These are phyloP conservation scores for Rehmannia glutinosa DNA, from an alignment of 257 asterid genomes.

Conservation along the genomic window DNA sequence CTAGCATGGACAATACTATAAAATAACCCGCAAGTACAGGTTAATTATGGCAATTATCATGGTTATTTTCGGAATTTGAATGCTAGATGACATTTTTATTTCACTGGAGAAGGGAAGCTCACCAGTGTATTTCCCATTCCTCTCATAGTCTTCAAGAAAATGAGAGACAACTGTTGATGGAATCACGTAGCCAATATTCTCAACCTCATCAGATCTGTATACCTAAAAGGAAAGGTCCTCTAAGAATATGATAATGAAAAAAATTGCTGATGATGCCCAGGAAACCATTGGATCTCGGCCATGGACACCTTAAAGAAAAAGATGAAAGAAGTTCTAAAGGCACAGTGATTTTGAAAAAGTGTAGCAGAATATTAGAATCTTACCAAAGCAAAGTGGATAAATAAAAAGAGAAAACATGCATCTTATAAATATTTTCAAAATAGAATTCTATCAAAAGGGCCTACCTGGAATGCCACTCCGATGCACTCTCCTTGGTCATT, in stretches of 20 bases:
- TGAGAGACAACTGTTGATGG: constrained; percentile 93
- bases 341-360: background rate
- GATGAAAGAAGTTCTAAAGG: constrained; percentile 5
- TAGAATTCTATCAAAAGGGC: constrained; percentile 12
- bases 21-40: background rate
- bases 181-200: constrained; percentile 94
- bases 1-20: background rate
- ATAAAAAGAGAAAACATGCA: background rate
- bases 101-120: constrained; percentile 23
- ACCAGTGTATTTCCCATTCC: constrained; percentile 90
- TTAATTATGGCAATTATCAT: background rate
- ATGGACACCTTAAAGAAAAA: constrained; percentile 3
- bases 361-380: background rate
- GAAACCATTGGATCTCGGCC: constrained; percentile 12
- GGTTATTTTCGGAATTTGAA: background rate
- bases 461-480: constrained; percentile 98
- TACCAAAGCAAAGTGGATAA: constrained; percentile 12
- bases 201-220: constrained; percentile 94
- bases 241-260: constrained; percentile 26
- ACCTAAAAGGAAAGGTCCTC: constrained; percentile 58
- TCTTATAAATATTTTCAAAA: background rate
- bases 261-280: background rate
- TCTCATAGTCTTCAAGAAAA: constrained; percentile 90
- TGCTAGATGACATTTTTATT: constrained; percentile 6
- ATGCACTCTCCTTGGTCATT: constrained; percentile 95